Conservation (phyloP, 2,329 filamentous ascomycete species). For the Eutypa lata region DNA sequence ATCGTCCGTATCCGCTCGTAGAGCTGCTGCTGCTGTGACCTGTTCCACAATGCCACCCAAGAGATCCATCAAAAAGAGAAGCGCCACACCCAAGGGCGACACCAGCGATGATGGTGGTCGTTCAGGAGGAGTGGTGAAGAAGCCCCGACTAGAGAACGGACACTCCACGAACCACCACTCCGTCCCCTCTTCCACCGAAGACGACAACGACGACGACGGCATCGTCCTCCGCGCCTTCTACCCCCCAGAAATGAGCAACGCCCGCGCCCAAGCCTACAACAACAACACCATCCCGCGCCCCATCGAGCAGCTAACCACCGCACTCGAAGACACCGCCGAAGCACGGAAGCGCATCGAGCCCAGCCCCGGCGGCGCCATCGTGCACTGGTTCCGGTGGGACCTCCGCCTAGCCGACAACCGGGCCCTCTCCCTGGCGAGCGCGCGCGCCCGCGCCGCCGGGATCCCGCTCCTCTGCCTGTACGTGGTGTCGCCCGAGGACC, state of each 20-base stretch:
- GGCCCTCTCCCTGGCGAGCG: slow-evolving; percentile 62
- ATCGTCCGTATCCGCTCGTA: neutral
- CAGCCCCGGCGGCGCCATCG: slow-evolving; percentile 54
- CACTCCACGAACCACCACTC: slow-evolving; percentile 30
- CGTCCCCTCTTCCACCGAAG: slow-evolving; percentile 44
- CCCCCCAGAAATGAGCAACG: slow-evolving; percentile 81
- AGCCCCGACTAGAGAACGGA: slow-evolving; percentile 17
- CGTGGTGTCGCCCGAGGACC: slow-evolving; percentile 78
- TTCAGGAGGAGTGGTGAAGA: slow-evolving; percentile 22
- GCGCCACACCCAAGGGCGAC: slow-evolving; percentile 14
- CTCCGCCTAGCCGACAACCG: slow-evolving; percentile 73
- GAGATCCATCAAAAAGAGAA: slow-evolving; percentile 22
- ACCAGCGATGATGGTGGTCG: slow-evolving; percentile 21
- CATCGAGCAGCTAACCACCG: slow-evolving; percentile 62
- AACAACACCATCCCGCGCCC: slow-evolving; percentile 67
- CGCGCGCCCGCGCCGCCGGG: slow-evolving; percentile 62
- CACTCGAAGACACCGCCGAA: slow-evolving; percentile 57
- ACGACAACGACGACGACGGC: slow-evolving; percentile 51
- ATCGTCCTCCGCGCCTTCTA: slow-evolving; percentile 75
- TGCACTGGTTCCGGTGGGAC: slow-evolving; percentile 92
- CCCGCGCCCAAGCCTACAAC: slow-evolving; percentile 71
- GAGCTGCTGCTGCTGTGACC: neutral
- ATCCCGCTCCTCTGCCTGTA: slow-evolving; percentile 76
- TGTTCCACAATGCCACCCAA: slow-evolving; percentile 24
- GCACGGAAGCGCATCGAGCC: slow-evolving; percentile 48